Conservation (phyloP, 768 basidiomycete species). For the Lactifluus pinguis region DNA sequence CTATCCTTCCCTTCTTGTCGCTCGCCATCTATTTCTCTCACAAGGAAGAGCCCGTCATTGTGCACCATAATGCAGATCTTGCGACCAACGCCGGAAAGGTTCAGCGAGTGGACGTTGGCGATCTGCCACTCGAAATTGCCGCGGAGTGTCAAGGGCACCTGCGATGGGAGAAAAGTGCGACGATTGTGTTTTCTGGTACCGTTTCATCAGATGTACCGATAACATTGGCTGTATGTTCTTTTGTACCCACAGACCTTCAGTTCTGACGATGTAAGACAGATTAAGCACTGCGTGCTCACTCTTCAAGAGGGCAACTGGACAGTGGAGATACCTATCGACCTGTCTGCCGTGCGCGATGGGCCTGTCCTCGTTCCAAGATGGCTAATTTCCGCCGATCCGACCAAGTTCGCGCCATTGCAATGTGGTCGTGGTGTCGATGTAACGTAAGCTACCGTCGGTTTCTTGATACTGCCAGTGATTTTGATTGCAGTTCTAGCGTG, state of each 20-base stretch:
- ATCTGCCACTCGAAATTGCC: conserved; percentile 22
- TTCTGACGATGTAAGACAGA: conserved; percentile 16
- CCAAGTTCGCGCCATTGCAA: conserved; percentile 43
- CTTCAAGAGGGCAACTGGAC: conserved; percentile 58
- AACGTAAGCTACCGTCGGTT: conserved; percentile 31
- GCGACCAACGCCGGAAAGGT: conserved; percentile 21
- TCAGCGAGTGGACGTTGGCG: conserved; percentile 40
- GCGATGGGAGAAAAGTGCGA: conserved; percentile 47
- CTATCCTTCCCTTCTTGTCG: conserved; percentile 51
- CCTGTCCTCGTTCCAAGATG: conserved; percentile 33
- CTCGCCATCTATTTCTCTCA: conserved; percentile 53
- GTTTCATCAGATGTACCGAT: conserved; percentile 43
- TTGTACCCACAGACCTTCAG: not conserved
- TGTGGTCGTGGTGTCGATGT: conserved; percentile 39
- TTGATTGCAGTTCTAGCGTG: conserved; percentile 34
- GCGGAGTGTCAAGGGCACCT: conserved; percentile 35
- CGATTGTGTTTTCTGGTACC: conserved; percentile 52
- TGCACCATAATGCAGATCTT: conserved; percentile 34
- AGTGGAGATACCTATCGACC: conserved; percentile 50
- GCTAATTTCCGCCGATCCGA: conserved; percentile 48
- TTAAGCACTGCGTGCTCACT: conserved; percentile 41
- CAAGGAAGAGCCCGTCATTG: conserved; percentile 37
- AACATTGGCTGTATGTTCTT: conserved; percentile 42
- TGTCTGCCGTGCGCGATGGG: conserved; percentile 31
- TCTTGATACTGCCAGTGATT: conserved; percentile 1